Conservation (phyloP, 2,329 filamentous ascomycete species). For the Colletotrichum horii region DNA sequence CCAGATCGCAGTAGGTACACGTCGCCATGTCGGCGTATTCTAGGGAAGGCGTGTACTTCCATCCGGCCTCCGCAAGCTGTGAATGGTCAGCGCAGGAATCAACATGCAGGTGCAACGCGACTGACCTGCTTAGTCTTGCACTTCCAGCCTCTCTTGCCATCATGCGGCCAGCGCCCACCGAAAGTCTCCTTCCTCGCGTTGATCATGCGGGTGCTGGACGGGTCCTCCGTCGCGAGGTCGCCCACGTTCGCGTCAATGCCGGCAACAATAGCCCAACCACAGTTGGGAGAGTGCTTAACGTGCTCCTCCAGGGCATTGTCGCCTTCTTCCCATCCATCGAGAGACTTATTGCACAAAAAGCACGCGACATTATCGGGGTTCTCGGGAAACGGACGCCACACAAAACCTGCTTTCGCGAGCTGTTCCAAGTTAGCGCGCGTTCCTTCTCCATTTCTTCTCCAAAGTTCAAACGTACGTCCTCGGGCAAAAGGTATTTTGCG, state of each 20-base stretch:
- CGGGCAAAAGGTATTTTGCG: constrained; percentile 61
- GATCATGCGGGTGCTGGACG: constrained; percentile 71
- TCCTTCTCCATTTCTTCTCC: constrained; percentile 1
- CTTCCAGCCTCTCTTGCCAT: constrained; percentile 85
- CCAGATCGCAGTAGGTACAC: constrained; percentile 88
- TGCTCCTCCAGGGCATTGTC: constrained; percentile 88
- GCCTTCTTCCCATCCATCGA: constrained; percentile 90
- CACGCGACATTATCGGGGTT: constrained; percentile 89
- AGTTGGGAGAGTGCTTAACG: constrained; percentile 79
- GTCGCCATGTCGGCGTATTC: constrained; percentile 90
- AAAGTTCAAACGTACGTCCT: constrained; percentile 52
- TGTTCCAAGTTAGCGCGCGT: constrained; percentile 39
- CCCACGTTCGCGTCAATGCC: constrained; percentile 66
- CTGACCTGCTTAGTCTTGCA: constrained; percentile 86
- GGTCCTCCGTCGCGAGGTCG: constrained; percentile 74
- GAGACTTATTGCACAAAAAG: constrained; percentile 81
- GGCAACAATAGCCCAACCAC: constrained; percentile 83
- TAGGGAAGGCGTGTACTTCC: constrained; percentile 86
- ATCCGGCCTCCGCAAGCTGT: constrained; percentile 88
- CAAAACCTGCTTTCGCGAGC: constrained; percentile 92
- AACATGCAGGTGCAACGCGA: neutral
- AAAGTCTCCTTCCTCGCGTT: constrained; percentile 86
- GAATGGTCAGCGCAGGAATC: constrained; percentile 4
- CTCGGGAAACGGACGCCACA: constrained; percentile 76
- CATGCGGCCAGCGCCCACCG: constrained; percentile 85